Evolutionary conservation across 306 rosid genomes (phyloP), one percentile per base, ranked within the genome.

Genomic region (Clitoria ternatea): DNA sequence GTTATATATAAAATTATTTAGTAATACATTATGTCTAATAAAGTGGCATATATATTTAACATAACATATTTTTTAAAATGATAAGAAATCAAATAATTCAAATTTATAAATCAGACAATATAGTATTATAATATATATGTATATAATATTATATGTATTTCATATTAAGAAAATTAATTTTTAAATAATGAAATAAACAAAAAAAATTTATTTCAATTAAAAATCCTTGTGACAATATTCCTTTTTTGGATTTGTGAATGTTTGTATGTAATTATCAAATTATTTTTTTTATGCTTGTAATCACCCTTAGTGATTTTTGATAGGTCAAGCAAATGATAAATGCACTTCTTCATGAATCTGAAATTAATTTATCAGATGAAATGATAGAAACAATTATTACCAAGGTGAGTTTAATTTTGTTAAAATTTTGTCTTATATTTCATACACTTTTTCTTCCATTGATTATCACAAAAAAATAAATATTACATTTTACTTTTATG

Each of bases 271-370:
- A 22, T 66, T 11, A 33, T 39, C 39, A n/a, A 1, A n/a, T 60
- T 26, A 13, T 43, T 47, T n/a, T n/a, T n/a, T n/a, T n/a, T n/a
- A n/a, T 45, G 0, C 36, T 3, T 76, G 36, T 7, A 36, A 45
- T 6, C 47, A 35, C 1, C 1, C 61, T 48, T 55, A 36, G 23
- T 55, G 69, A 55, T 24, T 74, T 69, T 0, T 79, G 19, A 69
- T 85, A 94, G 99, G 99, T 94, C 52, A 91, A 87, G 76, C 78
- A 86, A 77, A 94, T 94, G 99, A 68, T 94, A 76, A 73, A 86
- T 67, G 99, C 96, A 35, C 92, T 94, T 83, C 90, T 94, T 14
- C 74, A 86, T 32, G 99, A 94, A 69, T 85, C 96, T 15, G 96
- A 89, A 42, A 81, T 87, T 87, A 94, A 89, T 69, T 80, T 94